Conservation (phyloP, 2,329 filamentous ascomycete genomes). For the Cercospora zeae-maydis region DNA sequence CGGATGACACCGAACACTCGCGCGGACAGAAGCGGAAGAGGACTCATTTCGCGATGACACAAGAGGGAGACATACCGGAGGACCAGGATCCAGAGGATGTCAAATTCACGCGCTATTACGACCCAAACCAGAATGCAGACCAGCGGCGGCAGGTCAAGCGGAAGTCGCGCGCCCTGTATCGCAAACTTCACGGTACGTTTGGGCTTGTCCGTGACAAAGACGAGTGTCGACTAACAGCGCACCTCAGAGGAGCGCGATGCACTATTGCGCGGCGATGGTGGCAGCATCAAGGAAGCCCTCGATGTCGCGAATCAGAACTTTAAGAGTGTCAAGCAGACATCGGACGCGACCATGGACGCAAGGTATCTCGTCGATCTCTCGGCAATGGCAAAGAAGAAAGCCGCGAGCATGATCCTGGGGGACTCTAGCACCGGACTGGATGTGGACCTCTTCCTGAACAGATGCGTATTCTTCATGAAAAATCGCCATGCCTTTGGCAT, state of each 20-base stretch:
- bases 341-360: conserved; percentile 86
- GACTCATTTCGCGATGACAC: conserved; percentile 10
- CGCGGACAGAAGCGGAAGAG: conserved; percentile 27
- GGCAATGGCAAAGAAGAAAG: conserved; percentile 75
- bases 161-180: conserved; percentile 63
- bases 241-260: conserved; percentile 66
- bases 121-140: conserved; percentile 76
- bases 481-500: conserved; percentile 53
- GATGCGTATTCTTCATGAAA: conserved; percentile 80
- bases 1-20: conserved; percentile 29
- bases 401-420: conserved; percentile 69
- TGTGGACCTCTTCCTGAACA: conserved; percentile 85
- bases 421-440: conserved; percentile 73
- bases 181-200: conserved; percentile 55
- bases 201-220: not conserved
- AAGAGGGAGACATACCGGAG: conserved; percentile 21
- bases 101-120: conserved; percentile 54
- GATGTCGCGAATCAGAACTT: conserved; percentile 54
- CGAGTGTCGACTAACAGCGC: conserved; percentile 28
- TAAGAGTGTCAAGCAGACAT: conserved; percentile 71
- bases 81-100: conserved; percentile 29
- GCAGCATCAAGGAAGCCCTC: conserved; percentile 45
- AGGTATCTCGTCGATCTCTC: conserved; percentile 77
- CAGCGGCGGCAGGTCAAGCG: conserved; percentile 69
- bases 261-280: conserved; percentile 60